Conservation (phyloP, 768 basidiomycete genomes). For the Agrocybe pediades region DNA sequence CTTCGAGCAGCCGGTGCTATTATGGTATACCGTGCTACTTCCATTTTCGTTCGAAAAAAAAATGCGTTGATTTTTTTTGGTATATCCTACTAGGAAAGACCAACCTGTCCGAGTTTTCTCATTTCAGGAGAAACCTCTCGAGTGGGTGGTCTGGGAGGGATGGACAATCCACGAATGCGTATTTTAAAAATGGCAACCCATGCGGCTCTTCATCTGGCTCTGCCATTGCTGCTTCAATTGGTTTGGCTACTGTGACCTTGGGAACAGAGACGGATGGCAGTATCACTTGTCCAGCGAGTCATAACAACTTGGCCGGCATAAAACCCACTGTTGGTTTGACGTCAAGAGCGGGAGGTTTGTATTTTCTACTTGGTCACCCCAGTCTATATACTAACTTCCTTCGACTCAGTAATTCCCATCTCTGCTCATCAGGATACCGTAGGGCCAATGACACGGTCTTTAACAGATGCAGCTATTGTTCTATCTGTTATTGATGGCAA, state of each 20-base stretch:
- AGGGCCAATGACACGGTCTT: constrained; percentile 55
- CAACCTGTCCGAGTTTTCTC: constrained; percentile 55
- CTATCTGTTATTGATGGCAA: constrained; percentile 57
- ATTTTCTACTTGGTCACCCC: too few relatives aligned
- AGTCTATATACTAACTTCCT: too few relatives aligned
- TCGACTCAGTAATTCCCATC: constrained; percentile 50
- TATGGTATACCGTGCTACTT: constrained; percentile 38
- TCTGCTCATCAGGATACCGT: constrained; percentile 62
- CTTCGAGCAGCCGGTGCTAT: constrained; percentile 46
- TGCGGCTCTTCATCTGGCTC: constrained; percentile 64
- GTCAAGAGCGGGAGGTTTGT: constrained; percentile 56
- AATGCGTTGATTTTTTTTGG: too few relatives aligned
- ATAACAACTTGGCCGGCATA: constrained; percentile 59
- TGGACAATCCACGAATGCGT: constrained; percentile 52
- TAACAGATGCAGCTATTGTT: constrained; percentile 56
- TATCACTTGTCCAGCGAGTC: constrained; percentile 51
- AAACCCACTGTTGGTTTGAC: constrained; percentile 64
- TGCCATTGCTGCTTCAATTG: constrained; percentile 54
- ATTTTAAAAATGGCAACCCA: constrained; percentile 52
- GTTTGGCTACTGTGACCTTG: constrained; percentile 46
- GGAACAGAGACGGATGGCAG: constrained; percentile 58
- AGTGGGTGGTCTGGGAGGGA: constrained; percentile 62
- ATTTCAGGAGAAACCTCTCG: constrained; percentile 43
- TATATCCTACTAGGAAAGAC: constrained; percentile 44
- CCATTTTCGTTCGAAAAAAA: not conserved